Evolutionary conservation across 257 asterid genomes (phyloP).

Genomic region (Solanum chiquidenum): DNA sequence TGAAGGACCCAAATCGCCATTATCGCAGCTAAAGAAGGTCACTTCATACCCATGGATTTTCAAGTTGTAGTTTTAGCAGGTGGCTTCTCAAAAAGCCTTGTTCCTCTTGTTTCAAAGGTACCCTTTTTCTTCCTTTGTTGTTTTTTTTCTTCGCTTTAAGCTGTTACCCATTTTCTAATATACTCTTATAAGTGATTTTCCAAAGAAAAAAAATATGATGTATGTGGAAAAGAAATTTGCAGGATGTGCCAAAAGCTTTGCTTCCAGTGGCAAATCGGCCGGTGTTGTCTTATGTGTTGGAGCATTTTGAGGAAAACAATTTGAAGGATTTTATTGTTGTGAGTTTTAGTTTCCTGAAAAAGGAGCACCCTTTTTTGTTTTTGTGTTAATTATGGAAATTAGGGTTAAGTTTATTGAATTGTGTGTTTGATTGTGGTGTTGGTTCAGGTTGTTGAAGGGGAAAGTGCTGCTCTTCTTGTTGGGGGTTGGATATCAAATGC

Average conservation of each 20-base stretch:
- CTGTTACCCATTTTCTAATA: not conserved
- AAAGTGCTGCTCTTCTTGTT: constrained; percentile 67
- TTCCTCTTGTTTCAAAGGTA: constrained; percentile 90
- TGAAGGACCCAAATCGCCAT: not conserved
- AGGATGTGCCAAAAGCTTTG: constrained; percentile 89
- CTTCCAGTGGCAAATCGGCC: constrained; percentile 88
- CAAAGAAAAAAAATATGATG: not conserved
- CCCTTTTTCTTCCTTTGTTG: not conserved
- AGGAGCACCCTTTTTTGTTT: not conserved
- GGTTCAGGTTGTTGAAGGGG: constrained; percentile 83
- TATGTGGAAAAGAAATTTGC: constrained; percentile 1
- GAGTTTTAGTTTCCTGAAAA: not conserved
- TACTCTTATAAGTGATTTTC: not conserved
- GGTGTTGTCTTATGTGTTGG: constrained; percentile 68
- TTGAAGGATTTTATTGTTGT: constrained; percentile 75
- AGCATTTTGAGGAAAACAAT: constrained; percentile 75
- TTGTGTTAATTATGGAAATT: not conserved
- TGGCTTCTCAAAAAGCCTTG: constrained; percentile 71
- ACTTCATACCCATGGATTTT: constrained; percentile 48
- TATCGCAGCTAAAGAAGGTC: not conserved
- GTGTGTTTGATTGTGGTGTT: not conserved
- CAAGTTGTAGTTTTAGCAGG: constrained; percentile 92
- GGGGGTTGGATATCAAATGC: constrained; percentile 84
- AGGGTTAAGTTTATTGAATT: constrained; percentile 5
- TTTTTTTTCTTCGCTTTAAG: not conserved